Evolutionary conservation across 2,329 filamentous ascomycete species (phyloP).

Genomic region (Volutella citrinella): DNA sequence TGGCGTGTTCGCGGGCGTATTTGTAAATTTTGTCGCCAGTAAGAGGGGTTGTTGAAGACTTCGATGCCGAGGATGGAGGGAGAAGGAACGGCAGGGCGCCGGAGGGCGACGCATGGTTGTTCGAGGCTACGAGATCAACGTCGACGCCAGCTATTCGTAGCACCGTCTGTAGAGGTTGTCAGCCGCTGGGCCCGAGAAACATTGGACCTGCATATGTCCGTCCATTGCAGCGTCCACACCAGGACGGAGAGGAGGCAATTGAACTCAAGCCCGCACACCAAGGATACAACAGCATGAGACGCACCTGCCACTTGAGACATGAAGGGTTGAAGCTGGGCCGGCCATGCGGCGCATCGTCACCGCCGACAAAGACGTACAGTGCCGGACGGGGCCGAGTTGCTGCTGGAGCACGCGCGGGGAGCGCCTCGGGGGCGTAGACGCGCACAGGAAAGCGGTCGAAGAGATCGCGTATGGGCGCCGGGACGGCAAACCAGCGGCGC

Average conservation of each 20-base stretch:
- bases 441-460: conserved; percentile 82
- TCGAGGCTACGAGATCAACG: conserved; percentile 68
- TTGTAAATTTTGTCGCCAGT: conserved; percentile 59
- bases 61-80: conserved; percentile 39
- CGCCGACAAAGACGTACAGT: conserved; percentile 74
- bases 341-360: conserved; percentile 57
- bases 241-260: too few relatives aligned
- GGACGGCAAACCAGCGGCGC: conserved; percentile 55
- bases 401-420: conserved; percentile 58
- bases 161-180: conserved; percentile 73
- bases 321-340: conserved; percentile 83
- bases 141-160: conserved; percentile 72
- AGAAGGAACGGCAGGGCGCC: conserved; percentile 87
- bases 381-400: conserved; percentile 46
- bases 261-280: too few relatives aligned
- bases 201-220: too few relatives aligned
- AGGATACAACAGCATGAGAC: conserved; percentile 29
- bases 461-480: conserved; percentile 72
- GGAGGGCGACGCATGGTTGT: conserved; percentile 88
- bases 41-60: conserved; percentile 54
- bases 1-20: conserved; percentile 55
- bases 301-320: conserved; percentile 94
- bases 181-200: too few relatives aligned
- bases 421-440: conserved; percentile 70
- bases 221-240: too few relatives aligned